Evolutionary conservation across 352 stramenopile genomes (phyloP).

Genomic region (Phytophthora pistaciae): DNA sequence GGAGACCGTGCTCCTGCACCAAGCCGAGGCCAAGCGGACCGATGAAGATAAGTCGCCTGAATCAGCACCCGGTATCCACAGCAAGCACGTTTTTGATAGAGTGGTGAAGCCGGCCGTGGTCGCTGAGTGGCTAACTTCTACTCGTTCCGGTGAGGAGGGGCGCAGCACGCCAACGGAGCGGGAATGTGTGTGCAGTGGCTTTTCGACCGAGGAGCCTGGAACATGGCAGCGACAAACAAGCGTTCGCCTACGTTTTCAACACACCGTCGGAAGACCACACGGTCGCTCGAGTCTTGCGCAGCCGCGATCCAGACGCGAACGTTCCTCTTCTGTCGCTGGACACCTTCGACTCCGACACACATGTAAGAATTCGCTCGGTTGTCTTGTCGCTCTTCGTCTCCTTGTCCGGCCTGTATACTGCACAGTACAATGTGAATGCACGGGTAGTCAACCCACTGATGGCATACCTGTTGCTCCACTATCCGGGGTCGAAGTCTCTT

Average conservation of each 20-base stretch:
- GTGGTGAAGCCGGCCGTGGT: not conserved
- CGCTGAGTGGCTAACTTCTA: constrained; percentile 1
- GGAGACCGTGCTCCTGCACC: not conserved
- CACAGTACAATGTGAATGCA: not conserved
- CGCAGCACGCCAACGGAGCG: constrained; percentile 4
- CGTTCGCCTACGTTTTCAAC: constrained; percentile 6
- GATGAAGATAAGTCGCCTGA: not conserved
- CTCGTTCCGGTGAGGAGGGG: constrained; percentile 2
- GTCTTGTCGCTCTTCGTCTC: not conserved
- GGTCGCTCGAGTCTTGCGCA: not conserved
- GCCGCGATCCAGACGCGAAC: not conserved
- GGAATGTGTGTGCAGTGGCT: constrained; percentile 7
- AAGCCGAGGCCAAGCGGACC: not conserved
- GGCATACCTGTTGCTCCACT: not conserved
- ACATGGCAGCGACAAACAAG: constrained; percentile 3
- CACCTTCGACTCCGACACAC: not conserved
- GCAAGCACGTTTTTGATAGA: not conserved
- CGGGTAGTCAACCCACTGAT: not conserved
- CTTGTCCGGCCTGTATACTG: not conserved
- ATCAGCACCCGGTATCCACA: constrained; percentile 3
- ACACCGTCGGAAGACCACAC: constrained; percentile 3
- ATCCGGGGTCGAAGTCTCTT: not conserved
- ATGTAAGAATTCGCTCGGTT: not conserved
- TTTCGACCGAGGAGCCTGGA: constrained; percentile 5
- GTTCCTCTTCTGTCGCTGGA: not conserved